Percentiles rank a stretch among this genome's conserved stretches.
Evolutionary conservation across 75 land plant genomes (phyloP).

Genomic region (Sequoia sempervirens): DNA sequence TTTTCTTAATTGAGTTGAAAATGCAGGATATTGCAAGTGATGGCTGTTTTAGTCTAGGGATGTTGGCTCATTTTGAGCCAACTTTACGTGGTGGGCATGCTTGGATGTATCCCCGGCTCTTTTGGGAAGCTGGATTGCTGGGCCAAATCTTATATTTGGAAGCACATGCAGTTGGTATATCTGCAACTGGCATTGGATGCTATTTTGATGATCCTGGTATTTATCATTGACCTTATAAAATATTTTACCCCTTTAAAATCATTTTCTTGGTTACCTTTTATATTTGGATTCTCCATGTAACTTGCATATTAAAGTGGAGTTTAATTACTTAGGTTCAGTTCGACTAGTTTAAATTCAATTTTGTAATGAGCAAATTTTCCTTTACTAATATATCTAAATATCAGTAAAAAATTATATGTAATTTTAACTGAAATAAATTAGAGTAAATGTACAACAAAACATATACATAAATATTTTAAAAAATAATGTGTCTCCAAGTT

Average conservation of each 20-base stretch:
- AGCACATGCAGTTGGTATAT: conserved; percentile 94
- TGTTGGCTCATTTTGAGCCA: conserved; percentile 84
- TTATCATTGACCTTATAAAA: neutral
- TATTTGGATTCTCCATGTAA: neutral
- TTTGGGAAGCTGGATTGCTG: conserved; percentile 95
- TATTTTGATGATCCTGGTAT: conserved; percentile 96
- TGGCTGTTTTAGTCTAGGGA: conserved; percentile 95
- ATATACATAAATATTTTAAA: too few species aligned
- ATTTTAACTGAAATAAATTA: too few species aligned
- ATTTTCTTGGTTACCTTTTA: neutral
- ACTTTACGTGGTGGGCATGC: conserved; percentile 48
- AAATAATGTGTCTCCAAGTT: too few species aligned
- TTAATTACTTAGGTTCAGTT: neutral
- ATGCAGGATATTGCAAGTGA: conserved; percentile 87
- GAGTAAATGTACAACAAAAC: too few species aligned
- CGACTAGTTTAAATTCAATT: neutral
- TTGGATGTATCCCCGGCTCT: conserved; percentile 97
- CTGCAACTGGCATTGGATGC: conserved; percentile 99
- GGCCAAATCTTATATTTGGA: conserved; percentile 95
- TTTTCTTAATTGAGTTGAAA: neutral
- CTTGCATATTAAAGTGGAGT: neutral
- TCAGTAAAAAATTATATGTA: too few species aligned
- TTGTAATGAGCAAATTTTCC: neutral
- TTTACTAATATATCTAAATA: too few species aligned
- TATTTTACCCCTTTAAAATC: neutral